Percentiles rank a stretch among this genome's conserved stretches.
phyloP scores from a whole-genome alignment of 345 rosid species.

The Rhodamnia rubescens region DNA sequence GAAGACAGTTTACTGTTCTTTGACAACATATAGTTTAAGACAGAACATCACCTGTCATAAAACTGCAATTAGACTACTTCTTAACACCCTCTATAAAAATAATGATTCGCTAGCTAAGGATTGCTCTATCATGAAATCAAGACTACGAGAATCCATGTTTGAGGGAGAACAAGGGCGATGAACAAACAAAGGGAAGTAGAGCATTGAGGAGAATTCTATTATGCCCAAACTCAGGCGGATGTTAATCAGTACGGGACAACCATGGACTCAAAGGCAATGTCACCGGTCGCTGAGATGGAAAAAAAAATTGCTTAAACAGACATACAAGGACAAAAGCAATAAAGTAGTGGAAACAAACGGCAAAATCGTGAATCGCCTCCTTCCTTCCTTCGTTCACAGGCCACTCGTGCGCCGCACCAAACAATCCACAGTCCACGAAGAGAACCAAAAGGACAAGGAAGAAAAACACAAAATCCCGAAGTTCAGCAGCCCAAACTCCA shows the following conservation, averaged over 20 bases:
- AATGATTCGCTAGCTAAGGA: neutral
- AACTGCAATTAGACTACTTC: neutral
- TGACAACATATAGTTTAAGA: neutral
- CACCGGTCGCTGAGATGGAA: neutral
- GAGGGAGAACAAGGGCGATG: no score
- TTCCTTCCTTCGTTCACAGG: neutral
- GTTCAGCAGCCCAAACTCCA: no score
- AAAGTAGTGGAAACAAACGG: neutral
- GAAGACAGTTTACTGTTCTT: accelerated
- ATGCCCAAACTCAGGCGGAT: neutral
- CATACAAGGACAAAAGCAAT: neutral
- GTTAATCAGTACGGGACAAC: neutral
- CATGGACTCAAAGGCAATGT: neutral
- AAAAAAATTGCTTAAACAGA: neutral
- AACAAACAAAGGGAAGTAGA: neutral
- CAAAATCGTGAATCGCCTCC: neutral
- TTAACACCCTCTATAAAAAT: neutral
- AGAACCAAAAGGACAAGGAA: no score
- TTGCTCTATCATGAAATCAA: neutral
- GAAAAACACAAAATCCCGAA: no score
- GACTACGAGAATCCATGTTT: neutral
- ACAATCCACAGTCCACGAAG: no score
- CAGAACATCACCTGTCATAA: neutral
- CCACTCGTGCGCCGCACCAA: no score
- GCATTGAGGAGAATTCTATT: neutral